phyloP scores from a whole-genome alignment of 371 early-diverging fungal species.

The Mucor irregularis region DNA sequence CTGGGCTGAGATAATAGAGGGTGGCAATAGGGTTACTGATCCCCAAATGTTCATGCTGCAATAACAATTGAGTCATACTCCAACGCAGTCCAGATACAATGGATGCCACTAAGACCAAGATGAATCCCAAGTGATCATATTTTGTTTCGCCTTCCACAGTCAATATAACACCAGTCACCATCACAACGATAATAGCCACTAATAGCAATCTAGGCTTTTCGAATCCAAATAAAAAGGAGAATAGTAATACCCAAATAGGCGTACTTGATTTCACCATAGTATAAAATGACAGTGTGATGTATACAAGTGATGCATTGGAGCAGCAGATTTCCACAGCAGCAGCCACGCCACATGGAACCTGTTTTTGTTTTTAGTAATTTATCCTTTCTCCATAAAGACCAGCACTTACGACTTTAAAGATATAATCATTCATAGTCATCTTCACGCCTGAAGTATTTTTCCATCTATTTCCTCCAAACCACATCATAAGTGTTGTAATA shows the following conservation, averaged over 20 bases:
- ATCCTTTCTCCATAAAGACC: too few relatives aligned
- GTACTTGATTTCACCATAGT: slow-evolving; percentile 92
- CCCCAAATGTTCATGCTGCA: slow-evolving; percentile 63
- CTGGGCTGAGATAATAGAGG: slow-evolving; percentile 66
- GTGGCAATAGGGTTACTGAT: slow-evolving; percentile 81
- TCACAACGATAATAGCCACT: slow-evolving; percentile 71
- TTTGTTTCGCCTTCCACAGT: slow-evolving; percentile 79
- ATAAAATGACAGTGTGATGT: slow-evolving; percentile 87
- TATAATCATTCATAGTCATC: slow-evolving; percentile 38
- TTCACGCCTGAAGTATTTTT: slow-evolving; percentile 26
- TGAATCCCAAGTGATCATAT: slow-evolving; percentile 68
- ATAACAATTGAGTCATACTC: slow-evolving; percentile 83
- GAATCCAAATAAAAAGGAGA: slow-evolving; percentile 85
- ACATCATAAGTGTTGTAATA: slow-evolving; percentile 53
- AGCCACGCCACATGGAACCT: slow-evolving; percentile 85
- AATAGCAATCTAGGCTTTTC: slow-evolving; percentile 70
- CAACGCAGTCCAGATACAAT: slow-evolving; percentile 79
- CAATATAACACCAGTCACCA: slow-evolving; percentile 80
- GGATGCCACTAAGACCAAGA: slow-evolving; percentile 68
- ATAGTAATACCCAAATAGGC: slow-evolving; percentile 85
- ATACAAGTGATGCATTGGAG: slow-evolving; percentile 79
- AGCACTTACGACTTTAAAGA: slow-evolving; percentile 54
- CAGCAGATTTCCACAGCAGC: slow-evolving; percentile 91
- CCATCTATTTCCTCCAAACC: slow-evolving; percentile 27
- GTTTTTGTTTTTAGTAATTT: slow-evolving; percentile 4